Conservation (phyloP, 2,329 filamentous ascomycete genomes). For the Penicillium oxalicum region DNA sequence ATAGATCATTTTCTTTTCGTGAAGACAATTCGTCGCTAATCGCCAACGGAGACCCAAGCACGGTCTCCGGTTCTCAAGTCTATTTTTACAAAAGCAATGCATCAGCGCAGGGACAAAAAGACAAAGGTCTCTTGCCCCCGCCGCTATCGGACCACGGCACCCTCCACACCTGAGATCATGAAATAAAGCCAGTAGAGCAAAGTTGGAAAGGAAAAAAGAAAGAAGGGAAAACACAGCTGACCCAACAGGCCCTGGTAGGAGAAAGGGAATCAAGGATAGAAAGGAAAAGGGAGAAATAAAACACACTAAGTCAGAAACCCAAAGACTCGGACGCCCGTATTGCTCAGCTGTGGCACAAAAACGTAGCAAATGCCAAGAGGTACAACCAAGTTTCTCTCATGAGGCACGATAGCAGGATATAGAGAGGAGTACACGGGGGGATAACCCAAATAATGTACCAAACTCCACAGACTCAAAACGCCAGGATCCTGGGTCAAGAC, state of each 20-base stretch:
- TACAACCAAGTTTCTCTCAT: no score
- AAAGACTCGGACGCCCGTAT: no score
- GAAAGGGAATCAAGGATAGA: conserved; percentile 9
- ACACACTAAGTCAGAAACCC: conserved; percentile 11
- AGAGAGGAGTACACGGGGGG: no score
- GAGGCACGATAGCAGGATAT: no score
- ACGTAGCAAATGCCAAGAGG: no score
- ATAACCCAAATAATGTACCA: no score
- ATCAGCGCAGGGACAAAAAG: conserved; percentile 10
- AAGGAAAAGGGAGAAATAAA: conserved; percentile 10
- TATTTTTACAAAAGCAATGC: conserved; percentile 36
- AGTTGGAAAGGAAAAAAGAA: conserved; percentile 7
- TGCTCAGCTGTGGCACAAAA: no score
- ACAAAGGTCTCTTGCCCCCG: conserved; percentile 2
- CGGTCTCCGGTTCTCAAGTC: conserved; percentile 25
- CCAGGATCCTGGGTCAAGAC: no score
- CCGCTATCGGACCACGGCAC: conserved; percentile 5
- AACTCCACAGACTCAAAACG: no score
- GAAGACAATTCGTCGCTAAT: conserved; percentile 32
- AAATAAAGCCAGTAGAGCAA: conserved; percentile 5
- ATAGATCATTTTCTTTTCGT: conserved; percentile 31
- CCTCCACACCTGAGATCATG: conserved; percentile 7
- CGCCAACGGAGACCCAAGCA: conserved; percentile 27
- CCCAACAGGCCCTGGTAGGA: conserved; percentile 8
- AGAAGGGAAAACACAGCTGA: conserved; percentile 8